phyloP scores from a whole-genome alignment of 2,329 filamentous ascomycete genomes.

The Aspergillus versicolor region DNA sequence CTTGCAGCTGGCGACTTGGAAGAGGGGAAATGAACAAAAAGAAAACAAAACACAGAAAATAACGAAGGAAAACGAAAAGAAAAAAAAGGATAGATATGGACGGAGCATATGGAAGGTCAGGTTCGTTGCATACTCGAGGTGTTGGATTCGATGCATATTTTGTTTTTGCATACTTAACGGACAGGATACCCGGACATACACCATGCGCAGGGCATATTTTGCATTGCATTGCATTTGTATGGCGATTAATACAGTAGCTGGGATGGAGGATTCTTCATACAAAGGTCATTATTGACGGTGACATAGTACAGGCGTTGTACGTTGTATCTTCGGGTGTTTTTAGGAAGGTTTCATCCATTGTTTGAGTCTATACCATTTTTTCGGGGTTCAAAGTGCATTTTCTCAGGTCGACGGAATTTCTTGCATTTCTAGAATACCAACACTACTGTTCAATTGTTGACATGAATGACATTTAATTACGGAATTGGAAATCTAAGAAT shows the following conservation, averaged over 20 bases:
- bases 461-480: too few relatives aligned
- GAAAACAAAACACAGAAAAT: not conserved
- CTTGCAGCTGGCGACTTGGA: not conserved
- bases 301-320: not conserved
- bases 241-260: not conserved
- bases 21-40: not conserved
- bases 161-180: not conserved
- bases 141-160: not conserved
- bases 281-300: not conserved
- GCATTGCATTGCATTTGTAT: not conserved
- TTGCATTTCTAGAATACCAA: too few relatives aligned
- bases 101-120: constrained; percentile 14
- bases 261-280: not conserved
- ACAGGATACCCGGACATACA: not conserved
- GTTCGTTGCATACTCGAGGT: not conserved
- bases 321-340: not conserved
- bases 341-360: too few relatives aligned
- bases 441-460: too few relatives aligned
- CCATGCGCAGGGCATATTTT: not conserved
- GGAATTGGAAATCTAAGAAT: too few relatives aligned
- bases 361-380: too few relatives aligned
- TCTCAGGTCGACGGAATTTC: too few relatives aligned
- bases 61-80: not conserved
- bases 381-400: too few relatives aligned
- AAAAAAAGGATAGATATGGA: not conserved